These are phyloP conservation scores for Nemania abortiva DNA, from an alignment of 2,329 filamentous ascomycete genomes.

Conservation along the genomic window DNA sequence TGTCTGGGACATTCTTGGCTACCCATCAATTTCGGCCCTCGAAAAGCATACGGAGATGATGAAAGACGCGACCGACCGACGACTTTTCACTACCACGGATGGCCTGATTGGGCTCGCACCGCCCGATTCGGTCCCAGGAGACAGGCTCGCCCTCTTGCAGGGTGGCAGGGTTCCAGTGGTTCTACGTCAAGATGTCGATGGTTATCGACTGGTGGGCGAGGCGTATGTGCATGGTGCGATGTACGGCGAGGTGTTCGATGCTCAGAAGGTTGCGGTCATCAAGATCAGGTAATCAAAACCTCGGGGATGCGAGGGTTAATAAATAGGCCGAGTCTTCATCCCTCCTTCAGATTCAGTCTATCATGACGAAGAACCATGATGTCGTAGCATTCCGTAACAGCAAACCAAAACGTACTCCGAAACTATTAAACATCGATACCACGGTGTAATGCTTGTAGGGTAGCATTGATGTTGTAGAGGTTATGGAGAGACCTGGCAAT, in stretches of 20 bases:
- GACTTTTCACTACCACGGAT: slow-evolving; percentile 24
- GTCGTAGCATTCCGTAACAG: too few species aligned
- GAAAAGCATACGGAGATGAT: slow-evolving; percentile 20
- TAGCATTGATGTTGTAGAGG: too few species aligned
- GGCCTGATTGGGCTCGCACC: slow-evolving; percentile 31
- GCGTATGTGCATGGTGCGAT: slow-evolving; percentile 30
- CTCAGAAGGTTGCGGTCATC: slow-evolving; percentile 16
- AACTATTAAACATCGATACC: too few species aligned
- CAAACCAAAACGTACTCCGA: too few species aligned
- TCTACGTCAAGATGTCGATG: slow-evolving; percentile 26
- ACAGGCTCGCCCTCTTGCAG: slow-evolving; percentile 31
- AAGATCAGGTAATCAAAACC: slow-evolving; percentile 21
- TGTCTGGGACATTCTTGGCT: slow-evolving; percentile 20
- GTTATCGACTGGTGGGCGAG: slow-evolving; percentile 31
- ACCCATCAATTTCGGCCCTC: slow-evolving; percentile 17
- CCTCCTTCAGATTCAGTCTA: background rate
- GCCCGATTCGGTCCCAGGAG: slow-evolving; percentile 27
- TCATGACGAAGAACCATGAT: background rate
- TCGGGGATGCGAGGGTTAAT: background rate
- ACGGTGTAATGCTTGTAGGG: too few species aligned
- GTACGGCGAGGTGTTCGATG: slow-evolving; percentile 28
- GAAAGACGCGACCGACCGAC: slow-evolving; percentile 24
- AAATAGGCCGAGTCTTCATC: background rate
- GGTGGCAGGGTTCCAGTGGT: slow-evolving; percentile 27
- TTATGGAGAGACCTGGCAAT: too few species aligned